Evolutionary conservation across 2,329 filamentous ascomycete species (phyloP), one percentile per base, ranked within the genome.

Genomic region (Sporothrix inflata): DNA sequence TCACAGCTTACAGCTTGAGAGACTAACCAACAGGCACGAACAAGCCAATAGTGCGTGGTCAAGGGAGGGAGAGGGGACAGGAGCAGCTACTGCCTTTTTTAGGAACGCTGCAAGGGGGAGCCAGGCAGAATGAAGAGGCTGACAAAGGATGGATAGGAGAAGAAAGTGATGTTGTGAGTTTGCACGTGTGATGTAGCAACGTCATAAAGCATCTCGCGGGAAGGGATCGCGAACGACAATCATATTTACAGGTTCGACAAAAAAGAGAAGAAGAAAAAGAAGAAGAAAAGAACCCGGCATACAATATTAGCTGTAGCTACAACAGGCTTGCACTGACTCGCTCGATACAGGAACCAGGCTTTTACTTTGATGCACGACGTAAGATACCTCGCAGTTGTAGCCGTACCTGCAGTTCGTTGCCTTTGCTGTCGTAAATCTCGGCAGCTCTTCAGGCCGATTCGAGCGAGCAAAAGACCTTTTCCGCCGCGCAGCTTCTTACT

Each of bases 401-500:
- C n/a, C n/a, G n/a, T 34, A 3, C 30, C 6, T 34, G 30, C 30
- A 34, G 30, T 6, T 3, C 30, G 30, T 34, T 34, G 3, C 30
- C 30, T 34, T 34, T 6, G 30, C 30, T 34, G 30, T 34, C 30
- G 30, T 3, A 53, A 7, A 2, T 53, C 14, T 9, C n/a, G 2
- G 24, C 49, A 53, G 55, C 55, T 60, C 55, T 60, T 38, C 55
- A 30, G 12, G 9, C 55, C 16, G 16, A 24, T 53, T 24, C 4
- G n/a, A 34, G 53, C 24, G 53, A 30, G 11, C n/a, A 24, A 45
- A n/a, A 24, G 11, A 42, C 19, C 60, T 42, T 34, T 3, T 34
- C 30, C 30, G 11, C 61, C 40, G 65, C 65, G 65, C 65, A 68
- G 65, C 65, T 51, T 68, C 27, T 68, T 68, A 40, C 65, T 53